phyloP scores from a whole-genome alignment of 2,329 filamentous ascomycete genomes.

The Didymosphaeria variabile region DNA sequence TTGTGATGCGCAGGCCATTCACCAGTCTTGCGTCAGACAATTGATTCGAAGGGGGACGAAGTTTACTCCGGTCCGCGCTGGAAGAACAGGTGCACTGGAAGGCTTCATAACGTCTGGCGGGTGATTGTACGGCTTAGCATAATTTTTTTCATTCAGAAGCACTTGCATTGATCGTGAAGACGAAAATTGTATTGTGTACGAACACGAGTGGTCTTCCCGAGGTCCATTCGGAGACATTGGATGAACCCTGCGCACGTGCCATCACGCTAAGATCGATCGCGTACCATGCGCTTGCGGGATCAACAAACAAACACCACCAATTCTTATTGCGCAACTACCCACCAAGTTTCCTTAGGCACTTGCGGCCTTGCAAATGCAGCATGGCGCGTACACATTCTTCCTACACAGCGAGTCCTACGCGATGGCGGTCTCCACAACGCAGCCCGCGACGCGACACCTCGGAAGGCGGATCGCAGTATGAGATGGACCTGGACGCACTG shows the following conservation, averaged over 20 bases:
- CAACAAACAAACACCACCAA: slow-evolving; percentile 31
- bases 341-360: background rate
- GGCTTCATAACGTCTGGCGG: no score
- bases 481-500: slow-evolving; percentile 51
- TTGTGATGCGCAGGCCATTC: no score
- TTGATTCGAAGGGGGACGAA: no score
- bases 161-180: no score
- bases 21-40: no score
- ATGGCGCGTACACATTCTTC: slow-evolving; percentile 48
- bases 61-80: no score
- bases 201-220: background rate
- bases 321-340: slow-evolving; percentile 30
- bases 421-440: slow-evolving; percentile 37
- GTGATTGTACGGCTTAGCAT: no score
- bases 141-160: no score
- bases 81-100: no score
- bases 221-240: background rate
- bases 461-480: slow-evolving; percentile 48
- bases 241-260: slow-evolving; percentile 11
- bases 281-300: background rate
- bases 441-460: slow-evolving; percentile 39
- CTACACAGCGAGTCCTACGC: slow-evolving; percentile 46
- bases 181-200: no score
- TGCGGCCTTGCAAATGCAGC: slow-evolving; percentile 17
- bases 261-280: slow-evolving; percentile 7